Percentiles rank a stretch among this genome's conserved stretches.
phyloP scores from a whole-genome alignment of 148 eudicot genomes.

The Camellia japonica region DNA sequence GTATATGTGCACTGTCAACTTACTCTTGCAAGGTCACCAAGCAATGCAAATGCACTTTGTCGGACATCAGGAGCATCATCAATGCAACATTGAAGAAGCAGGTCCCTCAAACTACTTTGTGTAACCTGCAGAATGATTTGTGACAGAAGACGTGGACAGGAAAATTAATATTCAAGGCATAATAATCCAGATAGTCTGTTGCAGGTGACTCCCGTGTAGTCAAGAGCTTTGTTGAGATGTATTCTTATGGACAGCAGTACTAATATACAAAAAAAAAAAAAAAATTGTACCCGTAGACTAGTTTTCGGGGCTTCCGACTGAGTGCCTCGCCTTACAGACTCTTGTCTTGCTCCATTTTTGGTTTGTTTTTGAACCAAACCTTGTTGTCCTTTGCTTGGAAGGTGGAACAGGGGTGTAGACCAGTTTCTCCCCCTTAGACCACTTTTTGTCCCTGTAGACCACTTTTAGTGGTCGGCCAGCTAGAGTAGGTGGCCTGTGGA shows the following conservation, averaged over 20 bases:
- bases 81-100: conserved; percentile 92
- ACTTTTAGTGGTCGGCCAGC: no score
- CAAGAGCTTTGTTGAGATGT: background rate
- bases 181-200: background rate
- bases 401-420: no score
- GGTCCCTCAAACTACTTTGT: conserved; percentile 80
- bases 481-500: no score
- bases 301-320: no score
- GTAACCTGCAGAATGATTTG: conserved; percentile 58
- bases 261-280: no score
- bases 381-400: no score
- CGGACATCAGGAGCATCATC: conserved; percentile 86
- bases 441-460: no score
- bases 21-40: conserved; percentile 97
- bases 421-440: no score
- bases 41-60: conserved; percentile 97
- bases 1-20: conserved; percentile 20
- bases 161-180: background rate
- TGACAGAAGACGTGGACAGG: background rate
- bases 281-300: no score
- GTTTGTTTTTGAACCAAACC: no score
- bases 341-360: no score
- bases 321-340: no score
- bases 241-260: background rate
- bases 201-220: background rate